Evolutionary conservation across 768 basidiomycete species (phyloP).

Genomic region (Leccinellum albellum): DNA sequence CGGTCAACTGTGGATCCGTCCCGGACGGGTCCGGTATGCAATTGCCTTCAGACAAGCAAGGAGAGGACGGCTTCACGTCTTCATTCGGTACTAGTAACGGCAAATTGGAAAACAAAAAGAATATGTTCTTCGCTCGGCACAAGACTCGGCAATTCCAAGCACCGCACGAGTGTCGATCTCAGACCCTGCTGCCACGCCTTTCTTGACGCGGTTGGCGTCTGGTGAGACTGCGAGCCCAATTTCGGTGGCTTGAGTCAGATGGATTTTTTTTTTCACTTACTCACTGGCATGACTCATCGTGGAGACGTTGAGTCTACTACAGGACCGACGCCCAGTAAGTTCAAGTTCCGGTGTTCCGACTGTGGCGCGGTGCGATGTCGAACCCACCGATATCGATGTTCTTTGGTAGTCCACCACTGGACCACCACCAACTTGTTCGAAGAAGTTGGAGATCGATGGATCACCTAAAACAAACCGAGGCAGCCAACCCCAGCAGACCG

Average conservation of each 20-base stretch:
- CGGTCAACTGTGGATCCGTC: neutral
- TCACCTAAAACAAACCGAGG: neutral
- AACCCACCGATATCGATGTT: neutral
- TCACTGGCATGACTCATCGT: neutral
- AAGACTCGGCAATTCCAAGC: neutral
- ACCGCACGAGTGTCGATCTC: neutral
- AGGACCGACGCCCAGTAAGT: neutral
- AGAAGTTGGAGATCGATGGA: neutral
- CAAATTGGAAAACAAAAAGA: neutral
- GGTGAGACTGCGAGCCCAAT: too few species aligned
- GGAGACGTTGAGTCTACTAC: too few species aligned
- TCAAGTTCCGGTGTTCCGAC: neutral
- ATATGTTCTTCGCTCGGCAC: neutral
- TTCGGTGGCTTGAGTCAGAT: neutral
- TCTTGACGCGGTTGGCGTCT: neutral
- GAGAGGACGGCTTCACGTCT: neutral
- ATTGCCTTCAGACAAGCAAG: neutral
- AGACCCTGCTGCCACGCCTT: neutral
- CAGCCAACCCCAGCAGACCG: too few species aligned
- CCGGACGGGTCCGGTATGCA: neutral
- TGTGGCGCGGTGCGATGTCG: neutral
- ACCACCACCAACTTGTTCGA: neutral
- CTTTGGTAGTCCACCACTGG: neutral
- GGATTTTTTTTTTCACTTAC: neutral
- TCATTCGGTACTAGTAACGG: neutral